A percentile compares a stretch with the other conserved stretches of the same genome.
Evolutionary conservation across 1,284 basidiomycete species (phyloP).

Genomic region (Amylostereum chailletii): DNA sequence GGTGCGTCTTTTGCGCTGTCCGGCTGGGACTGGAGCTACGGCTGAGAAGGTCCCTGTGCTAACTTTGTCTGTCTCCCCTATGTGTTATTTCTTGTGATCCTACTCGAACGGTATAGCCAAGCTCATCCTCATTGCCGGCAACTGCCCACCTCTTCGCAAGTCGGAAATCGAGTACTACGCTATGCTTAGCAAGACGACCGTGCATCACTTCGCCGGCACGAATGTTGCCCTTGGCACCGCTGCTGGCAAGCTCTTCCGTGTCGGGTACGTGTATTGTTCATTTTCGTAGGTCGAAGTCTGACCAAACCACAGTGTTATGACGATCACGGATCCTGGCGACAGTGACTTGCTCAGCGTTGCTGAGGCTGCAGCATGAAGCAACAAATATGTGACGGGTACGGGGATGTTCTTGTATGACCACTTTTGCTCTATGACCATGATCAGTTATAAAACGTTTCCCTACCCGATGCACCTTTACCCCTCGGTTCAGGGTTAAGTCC

Average conservation of each 20-base stretch:
- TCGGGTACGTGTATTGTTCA: slow-evolving; percentile 59
- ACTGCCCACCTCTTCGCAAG: slow-evolving; percentile 98
- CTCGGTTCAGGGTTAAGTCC: too few species aligned
- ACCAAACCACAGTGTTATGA: slow-evolving; percentile 72
- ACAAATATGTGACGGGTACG: background rate
- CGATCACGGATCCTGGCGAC: slow-evolving; percentile 94
- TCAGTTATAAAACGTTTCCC: too few species aligned
- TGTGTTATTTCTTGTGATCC: slow-evolving; percentile 7
- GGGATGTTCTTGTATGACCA: background rate
- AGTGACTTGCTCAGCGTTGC: slow-evolving; percentile 84
- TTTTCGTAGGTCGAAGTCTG: background rate
- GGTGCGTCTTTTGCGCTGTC: slow-evolving; percentile 63
- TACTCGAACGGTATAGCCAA: slow-evolving; percentile 59
- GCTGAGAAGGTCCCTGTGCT: slow-evolving; percentile 95
- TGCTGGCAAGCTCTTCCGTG: slow-evolving; percentile 98
- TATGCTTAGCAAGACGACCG: slow-evolving; percentile 97
- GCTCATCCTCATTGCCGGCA: slow-evolving; percentile 97
- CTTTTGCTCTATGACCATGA: too few species aligned
- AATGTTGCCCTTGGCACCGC: slow-evolving; percentile 98
- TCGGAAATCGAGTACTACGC: slow-evolving; percentile 99
- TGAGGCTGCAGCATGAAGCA: slow-evolving; percentile 45
- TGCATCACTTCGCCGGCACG: slow-evolving; percentile 95
- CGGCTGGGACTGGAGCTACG: slow-evolving; percentile 85
- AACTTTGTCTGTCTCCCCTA: slow-evolving; percentile 24
- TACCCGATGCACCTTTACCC: too few species aligned